Evolutionary conservation across 2,329 filamentous ascomycete species (phyloP), one percentile per base, ranked within the genome.

Genomic region (Alternaria sp.): DNA sequence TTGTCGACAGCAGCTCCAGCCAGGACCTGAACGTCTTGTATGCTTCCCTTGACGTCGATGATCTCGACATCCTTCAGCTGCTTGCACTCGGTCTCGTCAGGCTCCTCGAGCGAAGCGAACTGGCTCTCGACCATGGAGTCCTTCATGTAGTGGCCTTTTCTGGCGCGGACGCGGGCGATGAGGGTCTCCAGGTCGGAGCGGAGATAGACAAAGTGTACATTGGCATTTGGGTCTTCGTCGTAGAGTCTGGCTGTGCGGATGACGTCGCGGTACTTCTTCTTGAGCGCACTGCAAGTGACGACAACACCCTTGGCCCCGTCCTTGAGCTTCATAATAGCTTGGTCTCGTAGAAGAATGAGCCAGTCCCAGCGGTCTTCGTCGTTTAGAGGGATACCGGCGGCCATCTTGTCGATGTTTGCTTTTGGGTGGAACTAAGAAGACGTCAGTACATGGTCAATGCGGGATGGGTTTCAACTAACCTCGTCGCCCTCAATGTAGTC

Each of bases 341-440:
- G 73, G 66, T 84, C 80, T 66, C 83, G 81, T 10, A 85, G 78
- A 7, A 78, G 68, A 56, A 83, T 83, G 18, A 99, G 89, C 95
- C 95, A 99, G 82, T 97, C 94, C 95, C 95, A 98, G 66, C 95
- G 91, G 81, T 99, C 95, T 61, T 89, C 90, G 76, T 99, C 95
- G 57, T 92, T 97, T 36, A 99, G 85, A 3, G 95, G 93, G 58
- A 89, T 89, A 68, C 92, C 92, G 69, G 85, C 85, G 74, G 87
- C 85, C 95, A 99, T 99, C 81, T 98, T 99, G 56, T 94, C 90
- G 34, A 85, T 81, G 60, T 85, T 84, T 11, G 78, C 73, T 36
- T 79, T 77, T 2, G 84, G 83, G 70, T 86, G 84, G 68, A 80
- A 84, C 83, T 85, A 32, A 44, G 9, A 41, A 8, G 34, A 9